Evolutionary conservation across 345 rosid genomes (phyloP).

Genomic region (Gynandropsis gynandra): DNA sequence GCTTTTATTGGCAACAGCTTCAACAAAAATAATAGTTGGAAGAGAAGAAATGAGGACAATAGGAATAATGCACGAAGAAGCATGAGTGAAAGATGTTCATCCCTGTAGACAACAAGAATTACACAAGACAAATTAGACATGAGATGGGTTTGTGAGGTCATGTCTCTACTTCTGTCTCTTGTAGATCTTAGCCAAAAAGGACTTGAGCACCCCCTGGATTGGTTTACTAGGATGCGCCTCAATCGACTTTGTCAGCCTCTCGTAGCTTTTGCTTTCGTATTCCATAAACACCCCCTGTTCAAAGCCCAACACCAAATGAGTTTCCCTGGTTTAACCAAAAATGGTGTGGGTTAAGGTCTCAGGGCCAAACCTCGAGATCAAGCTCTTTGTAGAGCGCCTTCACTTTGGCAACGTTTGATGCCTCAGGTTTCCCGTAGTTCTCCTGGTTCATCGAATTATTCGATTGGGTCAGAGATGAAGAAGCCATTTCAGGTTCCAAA

Average conservation of each 20-base stretch:
- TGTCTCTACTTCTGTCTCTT: conserved; percentile 59
- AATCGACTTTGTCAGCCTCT: conserved; percentile 46
- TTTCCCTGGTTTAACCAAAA: too few species aligned
- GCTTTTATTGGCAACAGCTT: too few species aligned
- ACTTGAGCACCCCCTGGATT: conserved; percentile 75
- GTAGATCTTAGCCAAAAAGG: conserved; percentile 80
- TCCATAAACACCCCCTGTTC: conserved; percentile 53
- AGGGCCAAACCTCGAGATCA: conserved; percentile 53
- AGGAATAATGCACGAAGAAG: too few species aligned
- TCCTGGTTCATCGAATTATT: conserved; percentile 36
- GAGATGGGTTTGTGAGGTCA: neutral
- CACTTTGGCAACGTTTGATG: conserved; percentile 51
- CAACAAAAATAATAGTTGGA: too few species aligned
- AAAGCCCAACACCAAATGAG: too few species aligned
- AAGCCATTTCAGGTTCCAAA: conserved; percentile 19
- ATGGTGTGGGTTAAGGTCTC: too few species aligned
- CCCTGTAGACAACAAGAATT: conserved; percentile 5
- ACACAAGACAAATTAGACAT: neutral
- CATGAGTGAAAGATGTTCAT: too few species aligned
- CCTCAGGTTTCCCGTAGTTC: conserved; percentile 66
- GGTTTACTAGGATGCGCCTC: conserved; percentile 67
- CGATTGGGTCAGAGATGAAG: neutral
- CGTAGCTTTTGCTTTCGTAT: conserved; percentile 72
- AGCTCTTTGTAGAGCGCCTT: conserved; percentile 64
- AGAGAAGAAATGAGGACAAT: too few species aligned